Evolutionary conservation across 305 asterid genomes (phyloP).

Genomic region (Fraxinus baroniana): DNA sequence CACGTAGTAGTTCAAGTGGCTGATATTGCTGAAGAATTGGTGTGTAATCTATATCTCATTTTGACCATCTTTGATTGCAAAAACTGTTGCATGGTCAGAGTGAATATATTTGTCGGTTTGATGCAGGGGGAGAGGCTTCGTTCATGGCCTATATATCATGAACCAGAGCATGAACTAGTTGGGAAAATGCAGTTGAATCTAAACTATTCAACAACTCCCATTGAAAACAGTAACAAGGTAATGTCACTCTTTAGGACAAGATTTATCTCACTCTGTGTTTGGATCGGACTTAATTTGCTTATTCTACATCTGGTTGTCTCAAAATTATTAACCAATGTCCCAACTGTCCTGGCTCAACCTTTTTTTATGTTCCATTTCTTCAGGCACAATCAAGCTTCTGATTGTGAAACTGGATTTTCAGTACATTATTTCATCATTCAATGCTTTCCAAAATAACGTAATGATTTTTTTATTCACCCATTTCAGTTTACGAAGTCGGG

Average conservation of each 20-base stretch:
- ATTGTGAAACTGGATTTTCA: not conserved
- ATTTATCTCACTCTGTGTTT: not conserved
- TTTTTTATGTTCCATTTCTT: not conserved
- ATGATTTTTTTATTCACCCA: not conserved
- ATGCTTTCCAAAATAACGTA: not conserved
- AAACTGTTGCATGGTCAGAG: not conserved
- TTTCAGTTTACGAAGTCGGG: not conserved
- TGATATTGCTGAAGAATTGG: slow-evolving; percentile 87
- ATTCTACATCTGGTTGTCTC: slow-evolving; percentile 4
- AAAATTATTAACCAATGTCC: not conserved
- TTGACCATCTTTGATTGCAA: slow-evolving; percentile 11
- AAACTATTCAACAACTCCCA: slow-evolving; percentile 67
- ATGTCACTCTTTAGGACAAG: not conserved
- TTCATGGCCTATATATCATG: slow-evolving; percentile 71
- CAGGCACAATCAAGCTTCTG: not conserved
- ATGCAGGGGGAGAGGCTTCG: slow-evolving; percentile 86
- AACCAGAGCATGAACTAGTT: slow-evolving; percentile 91
- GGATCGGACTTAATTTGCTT: not conserved
- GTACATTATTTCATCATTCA: not conserved
- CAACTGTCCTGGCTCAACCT: not conserved
- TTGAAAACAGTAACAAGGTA: slow-evolving; percentile 78
- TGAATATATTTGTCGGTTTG: slow-evolving; percentile 22
- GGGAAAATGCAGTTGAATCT: slow-evolving; percentile 78
- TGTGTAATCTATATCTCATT: slow-evolving; percentile 31
- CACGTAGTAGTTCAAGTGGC: slow-evolving; percentile 83